Evolutionary conservation across 257 asterid species (phyloP).

Genomic region (Solanum okadae): DNA sequence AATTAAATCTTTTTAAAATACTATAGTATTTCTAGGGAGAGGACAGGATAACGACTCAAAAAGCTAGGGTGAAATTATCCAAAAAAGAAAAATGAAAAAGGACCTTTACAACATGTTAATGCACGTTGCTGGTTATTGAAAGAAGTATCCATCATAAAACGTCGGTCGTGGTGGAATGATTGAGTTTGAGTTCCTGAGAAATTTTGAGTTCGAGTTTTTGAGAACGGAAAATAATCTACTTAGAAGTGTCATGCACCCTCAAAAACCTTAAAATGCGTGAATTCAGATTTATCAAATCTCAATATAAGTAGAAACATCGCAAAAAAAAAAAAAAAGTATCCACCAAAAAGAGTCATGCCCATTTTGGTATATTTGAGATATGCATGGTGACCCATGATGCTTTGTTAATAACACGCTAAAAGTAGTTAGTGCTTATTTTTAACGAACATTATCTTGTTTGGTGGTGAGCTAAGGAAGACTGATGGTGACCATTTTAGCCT

Average conservation of each 20-base stretch:
- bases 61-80: neutral
- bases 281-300: neutral
- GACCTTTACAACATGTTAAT: conserved; percentile 28
- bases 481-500: neutral
- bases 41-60: neutral
- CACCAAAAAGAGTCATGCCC: neutral
- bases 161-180: neutral
- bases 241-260: neutral
- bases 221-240: neutral
- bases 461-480: conserved; percentile 7
- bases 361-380: neutral
- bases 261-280: fast-evolving
- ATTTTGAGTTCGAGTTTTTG: neutral
- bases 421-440: neutral
- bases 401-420: neutral
- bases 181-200: neutral
- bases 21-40: neutral
- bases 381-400: conserved; percentile 9
- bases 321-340: neutral
- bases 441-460: conserved; percentile 12
- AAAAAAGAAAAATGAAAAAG: neutral
- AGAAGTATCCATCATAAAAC: neutral
- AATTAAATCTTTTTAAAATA: neutral
- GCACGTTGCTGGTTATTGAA: conserved; percentile 11
- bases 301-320: neutral